A percentile compares a stretch with the other conserved stretches of the same genome.
Conservation (phyloP, 257 asterid genomes). For the Eucommia ulmoides region DNA sequence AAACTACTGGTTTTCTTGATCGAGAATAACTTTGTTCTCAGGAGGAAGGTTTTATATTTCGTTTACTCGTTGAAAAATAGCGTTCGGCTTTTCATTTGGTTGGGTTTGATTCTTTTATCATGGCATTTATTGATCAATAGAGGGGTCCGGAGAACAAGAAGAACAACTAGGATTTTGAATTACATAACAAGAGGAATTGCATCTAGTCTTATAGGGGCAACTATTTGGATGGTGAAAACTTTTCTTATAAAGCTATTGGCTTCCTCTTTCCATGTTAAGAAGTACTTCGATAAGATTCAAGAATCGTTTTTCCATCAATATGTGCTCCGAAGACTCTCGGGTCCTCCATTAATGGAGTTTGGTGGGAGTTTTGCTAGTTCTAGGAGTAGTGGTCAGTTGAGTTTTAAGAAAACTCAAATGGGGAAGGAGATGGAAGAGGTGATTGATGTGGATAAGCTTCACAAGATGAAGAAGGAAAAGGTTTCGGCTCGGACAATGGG, state of each 20-base stretch:
- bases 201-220: conserved; percentile 31
- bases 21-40: conserved; percentile 46
- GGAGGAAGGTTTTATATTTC: conserved; percentile 43
- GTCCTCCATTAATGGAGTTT: conserved; percentile 37
- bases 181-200: conserved; percentile 33
- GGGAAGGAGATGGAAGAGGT: conserved; percentile 15
- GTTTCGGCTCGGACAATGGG: conserved; percentile 46
- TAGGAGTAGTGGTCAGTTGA: conserved; percentile 17
- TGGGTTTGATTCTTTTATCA: conserved; percentile 32
- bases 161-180: conserved; percentile 17
- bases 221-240: conserved; percentile 48
- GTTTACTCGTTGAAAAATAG: conserved; percentile 42
- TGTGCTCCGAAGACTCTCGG: conserved; percentile 35
- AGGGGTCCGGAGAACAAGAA: conserved; percentile 20
- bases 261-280: conserved; percentile 45
- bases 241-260: conserved; percentile 37
- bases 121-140: conserved; percentile 44
- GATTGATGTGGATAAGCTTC: conserved; percentile 45
- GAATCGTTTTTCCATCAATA: conserved; percentile 48
- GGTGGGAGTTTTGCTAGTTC: not conserved
- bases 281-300: conserved; percentile 51
- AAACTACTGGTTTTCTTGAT: conserved; percentile 23
- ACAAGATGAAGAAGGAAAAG: conserved; percentile 34
- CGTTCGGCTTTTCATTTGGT: conserved; percentile 47
- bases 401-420: conserved; percentile 11